Percentiles rank a stretch among this genome's conserved stretches.
phyloP scores from a whole-genome alignment of 2,329 filamentous ascomycete species.

The Talaromyces funiculosus region DNA sequence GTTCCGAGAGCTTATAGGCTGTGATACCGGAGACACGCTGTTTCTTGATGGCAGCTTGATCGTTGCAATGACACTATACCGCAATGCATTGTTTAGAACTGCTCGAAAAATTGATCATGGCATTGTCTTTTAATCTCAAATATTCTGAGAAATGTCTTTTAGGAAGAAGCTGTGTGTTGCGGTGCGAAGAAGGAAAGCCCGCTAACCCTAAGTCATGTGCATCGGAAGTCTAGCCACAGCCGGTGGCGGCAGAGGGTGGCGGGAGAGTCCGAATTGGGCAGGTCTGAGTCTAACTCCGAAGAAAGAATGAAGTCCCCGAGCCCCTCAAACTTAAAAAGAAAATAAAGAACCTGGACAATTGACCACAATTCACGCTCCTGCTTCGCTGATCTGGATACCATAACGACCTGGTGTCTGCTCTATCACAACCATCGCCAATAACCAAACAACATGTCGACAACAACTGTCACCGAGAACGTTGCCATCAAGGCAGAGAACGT shows the following conservation, averaged over 20 bases:
- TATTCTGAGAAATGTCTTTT: no score
- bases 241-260: neutral
- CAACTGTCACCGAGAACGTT: constrained; percentile 48
- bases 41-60: neutral
- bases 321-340: neutral
- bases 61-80: neutral
- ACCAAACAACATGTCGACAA: constrained; percentile 39
- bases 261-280: neutral
- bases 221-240: neutral
- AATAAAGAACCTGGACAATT: neutral
- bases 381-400: neutral
- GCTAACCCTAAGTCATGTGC: neutral
- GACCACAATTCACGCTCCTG: neutral
- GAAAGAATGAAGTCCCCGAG: neutral
- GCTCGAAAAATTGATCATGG: neutral
- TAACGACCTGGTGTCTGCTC: neutral
- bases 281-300: neutral
- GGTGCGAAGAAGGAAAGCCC: neutral
- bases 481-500: constrained; percentile 75
- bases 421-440: neutral
- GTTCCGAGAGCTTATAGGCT: neutral
- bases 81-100: neutral
- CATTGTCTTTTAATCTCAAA: no score
- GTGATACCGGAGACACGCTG: neutral
- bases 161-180: no score